Evolutionary conservation across 352 stramenopile species (phyloP).

Genomic region (Phytophthora pseudosyringae): DNA sequence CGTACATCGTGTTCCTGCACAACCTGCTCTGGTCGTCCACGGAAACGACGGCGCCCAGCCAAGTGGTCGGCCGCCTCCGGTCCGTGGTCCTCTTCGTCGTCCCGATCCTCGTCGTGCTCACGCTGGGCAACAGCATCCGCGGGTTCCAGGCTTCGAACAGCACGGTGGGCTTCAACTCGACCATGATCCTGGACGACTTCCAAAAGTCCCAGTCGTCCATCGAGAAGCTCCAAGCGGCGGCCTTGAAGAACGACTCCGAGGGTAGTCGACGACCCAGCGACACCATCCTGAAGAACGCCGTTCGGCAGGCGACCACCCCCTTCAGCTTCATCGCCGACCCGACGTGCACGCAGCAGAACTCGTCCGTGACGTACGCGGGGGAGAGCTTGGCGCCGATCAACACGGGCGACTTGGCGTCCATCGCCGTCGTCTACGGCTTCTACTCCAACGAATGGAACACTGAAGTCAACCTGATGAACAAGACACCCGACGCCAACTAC

Average conservation of each 20-base stretch:
- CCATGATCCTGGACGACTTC: conserved; percentile 53
- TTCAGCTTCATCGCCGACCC: conserved; percentile 47
- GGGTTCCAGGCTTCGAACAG: conserved; percentile 57
- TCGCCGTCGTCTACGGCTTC: conserved; percentile 56
- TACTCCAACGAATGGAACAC: conserved; percentile 56
- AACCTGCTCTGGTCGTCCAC: conserved; percentile 49
- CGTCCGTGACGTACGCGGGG: conserved; percentile 20
- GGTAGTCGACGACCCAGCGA: conserved; percentile 26
- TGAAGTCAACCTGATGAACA: conserved; percentile 39
- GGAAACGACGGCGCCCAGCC: conserved; percentile 9
- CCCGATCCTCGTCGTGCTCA: conserved; percentile 48
- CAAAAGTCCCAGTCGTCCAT: conserved; percentile 41
- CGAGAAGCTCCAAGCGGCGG: conserved; percentile 29
- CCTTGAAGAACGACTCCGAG: conserved; percentile 24
- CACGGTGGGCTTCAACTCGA: conserved; percentile 52
- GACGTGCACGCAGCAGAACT: conserved; percentile 38
- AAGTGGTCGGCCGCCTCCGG: conserved; percentile 20
- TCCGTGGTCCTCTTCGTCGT: conserved; percentile 44
- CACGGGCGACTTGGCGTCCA: conserved; percentile 48
- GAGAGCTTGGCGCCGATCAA: conserved; percentile 41
- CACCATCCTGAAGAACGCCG: conserved; percentile 54
- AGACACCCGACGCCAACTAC: conserved; percentile 18
- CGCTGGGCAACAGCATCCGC: conserved; percentile 54
- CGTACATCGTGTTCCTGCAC: conserved; percentile 56
- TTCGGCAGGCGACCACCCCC: conserved; percentile 30